A percentile compares a stretch with the other conserved stretches of the same genome.
Conservation (phyloP, 2,329 filamentous ascomycete species). For the Pseudopyrenochaeta lycopersici region DNA sequence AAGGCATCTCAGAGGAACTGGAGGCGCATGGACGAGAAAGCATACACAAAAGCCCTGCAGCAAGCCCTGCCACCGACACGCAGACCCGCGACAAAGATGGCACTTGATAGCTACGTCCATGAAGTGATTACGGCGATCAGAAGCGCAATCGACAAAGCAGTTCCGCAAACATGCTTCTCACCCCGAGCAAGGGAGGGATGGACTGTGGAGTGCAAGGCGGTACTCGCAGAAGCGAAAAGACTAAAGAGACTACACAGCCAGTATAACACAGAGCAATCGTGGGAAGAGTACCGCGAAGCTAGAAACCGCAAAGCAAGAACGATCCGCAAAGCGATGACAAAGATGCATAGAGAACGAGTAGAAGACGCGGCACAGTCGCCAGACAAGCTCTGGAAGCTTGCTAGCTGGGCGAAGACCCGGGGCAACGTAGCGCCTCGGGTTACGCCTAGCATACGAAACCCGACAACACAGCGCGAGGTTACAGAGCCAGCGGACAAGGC, state of each 20-base stretch:
- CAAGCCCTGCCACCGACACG: slow-evolving; percentile 12
- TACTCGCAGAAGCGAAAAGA: slow-evolving; percentile 18
- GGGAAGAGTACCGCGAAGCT: slow-evolving; percentile 17
- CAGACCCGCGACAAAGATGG: slow-evolving; percentile 14
- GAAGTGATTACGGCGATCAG: slow-evolving; percentile 15
- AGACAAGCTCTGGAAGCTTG: slow-evolving; percentile 30
- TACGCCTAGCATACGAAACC: slow-evolving; percentile 17
- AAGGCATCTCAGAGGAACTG: slow-evolving; percentile 7
- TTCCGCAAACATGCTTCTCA: slow-evolving; percentile 5
- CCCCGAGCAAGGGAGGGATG: slow-evolving; percentile 9
- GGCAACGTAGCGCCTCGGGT: slow-evolving; percentile 8
- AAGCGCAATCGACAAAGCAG: slow-evolving; percentile 10
- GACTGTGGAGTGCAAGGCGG: slow-evolving; percentile 14
- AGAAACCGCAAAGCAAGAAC: slow-evolving; percentile 36
- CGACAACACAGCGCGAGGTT: slow-evolving; percentile 8
- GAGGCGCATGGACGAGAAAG: slow-evolving; percentile 9
- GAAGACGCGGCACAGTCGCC: slow-evolving; percentile 26
- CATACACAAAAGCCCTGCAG: slow-evolving; percentile 13
- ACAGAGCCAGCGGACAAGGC: slow-evolving; percentile 17
- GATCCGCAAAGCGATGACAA: slow-evolving; percentile 23
- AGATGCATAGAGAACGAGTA: slow-evolving; percentile 29
- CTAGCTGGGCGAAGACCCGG: slow-evolving; percentile 35
- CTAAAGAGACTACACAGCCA: slow-evolving; percentile 14
- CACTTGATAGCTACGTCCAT: slow-evolving; percentile 14
- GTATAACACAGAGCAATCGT: slow-evolving; percentile 9